Base-by-base conservation (phyloP, 2,329 filamentous ascomycete species). In the Botryotinia calthae region DNA sequence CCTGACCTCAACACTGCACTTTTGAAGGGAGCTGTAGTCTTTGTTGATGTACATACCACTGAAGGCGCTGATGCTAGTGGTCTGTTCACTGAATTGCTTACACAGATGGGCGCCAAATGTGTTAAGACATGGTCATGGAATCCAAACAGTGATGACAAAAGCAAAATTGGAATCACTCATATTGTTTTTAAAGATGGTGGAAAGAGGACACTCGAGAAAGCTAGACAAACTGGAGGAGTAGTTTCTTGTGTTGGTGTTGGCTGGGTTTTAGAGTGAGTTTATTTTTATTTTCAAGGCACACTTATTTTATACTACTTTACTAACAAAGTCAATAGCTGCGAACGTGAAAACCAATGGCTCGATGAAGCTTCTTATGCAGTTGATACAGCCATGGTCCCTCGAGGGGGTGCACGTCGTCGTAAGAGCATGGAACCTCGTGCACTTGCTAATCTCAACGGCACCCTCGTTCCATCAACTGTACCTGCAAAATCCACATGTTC, bases 111-210 rank as follows among this genome's bases (percentile, higher is more conserved):
- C 18, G 94, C 94, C 31, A 88, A 89, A 63, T 94, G 93, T 78
- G 87, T 95, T 61, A 93, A 91, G 82, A 86, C 85, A 22, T 96
- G 93, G 93, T 84, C 85, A 62, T 95, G 92, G 91, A 91, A 91
- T 78, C 76, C 77, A 25, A 78, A 76, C 71, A 74, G 72, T 70
- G 83, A 81, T 54, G 76, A 79, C 66, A 78, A 79, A 25, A 78
- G 74, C 66, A 91, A 89, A 80, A 84, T 93, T 73, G 92, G 91
- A 8, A 93, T 97, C 78, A 97, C 94, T 0, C 94, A 97, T 79
- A 92, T 97, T 12, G 89, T 97, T 10, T 97, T 90, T 85, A 97
- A 97, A 81, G 94, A 97, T 79, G 94, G 94, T 63, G 90, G 90
- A 59, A 90, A 91, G 79, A 86, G 91, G 40, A 97, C 94, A 0